These are phyloP conservation scores for Trametes pubescens DNA, from an alignment of 1,284 basidiomycete species.

Conservation along the genomic window DNA sequence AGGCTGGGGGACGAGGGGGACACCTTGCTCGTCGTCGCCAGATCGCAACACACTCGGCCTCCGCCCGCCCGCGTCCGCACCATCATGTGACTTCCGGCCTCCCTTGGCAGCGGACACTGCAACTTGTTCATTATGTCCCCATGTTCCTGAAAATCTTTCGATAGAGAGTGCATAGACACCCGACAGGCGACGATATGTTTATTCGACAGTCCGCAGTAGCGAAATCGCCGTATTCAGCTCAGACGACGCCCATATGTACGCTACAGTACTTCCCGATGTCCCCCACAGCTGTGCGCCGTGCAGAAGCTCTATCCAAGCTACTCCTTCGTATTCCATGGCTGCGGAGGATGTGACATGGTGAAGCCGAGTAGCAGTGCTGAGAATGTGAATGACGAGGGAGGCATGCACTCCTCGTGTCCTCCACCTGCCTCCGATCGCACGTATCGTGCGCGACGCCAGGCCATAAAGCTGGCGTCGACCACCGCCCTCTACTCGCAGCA, in stretches of 20 bases:
- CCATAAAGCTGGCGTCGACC: slow-evolving; percentile 20
- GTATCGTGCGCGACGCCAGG: slow-evolving; percentile 20
- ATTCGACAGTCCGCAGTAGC: not conserved
- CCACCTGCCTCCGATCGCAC: slow-evolving; percentile 26
- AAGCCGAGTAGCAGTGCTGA: slow-evolving; percentile 7
- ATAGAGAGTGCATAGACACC: not conserved
- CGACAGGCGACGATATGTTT: not conserved
- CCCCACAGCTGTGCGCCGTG: not conserved
- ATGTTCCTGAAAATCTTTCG: not conserved
- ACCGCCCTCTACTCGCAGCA: slow-evolving; percentile 11
- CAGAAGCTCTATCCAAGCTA: not conserved
- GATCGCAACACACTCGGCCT: slow-evolving; percentile 25
- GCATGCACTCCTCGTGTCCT: slow-evolving; percentile 33
- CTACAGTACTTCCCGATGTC: not conserved
- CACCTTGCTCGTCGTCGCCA: slow-evolving; percentile 23
- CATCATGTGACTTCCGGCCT: slow-evolving; percentile 26
- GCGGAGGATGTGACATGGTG: not conserved
- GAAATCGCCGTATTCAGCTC: no score
- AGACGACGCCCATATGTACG: not conserved
- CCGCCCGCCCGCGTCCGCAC: slow-evolving; percentile 24
- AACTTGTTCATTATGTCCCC: not conserved
- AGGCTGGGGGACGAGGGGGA: slow-evolving; percentile 18
- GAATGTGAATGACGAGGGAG: slow-evolving; percentile 6
- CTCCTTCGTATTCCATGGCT: not conserved
- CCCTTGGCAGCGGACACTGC: not conserved